A percentile compares a stretch with the other conserved stretches of the same genome.
Conservation (phyloP, 257 asterid genomes). For the Ehretia macrophylla region DNA sequence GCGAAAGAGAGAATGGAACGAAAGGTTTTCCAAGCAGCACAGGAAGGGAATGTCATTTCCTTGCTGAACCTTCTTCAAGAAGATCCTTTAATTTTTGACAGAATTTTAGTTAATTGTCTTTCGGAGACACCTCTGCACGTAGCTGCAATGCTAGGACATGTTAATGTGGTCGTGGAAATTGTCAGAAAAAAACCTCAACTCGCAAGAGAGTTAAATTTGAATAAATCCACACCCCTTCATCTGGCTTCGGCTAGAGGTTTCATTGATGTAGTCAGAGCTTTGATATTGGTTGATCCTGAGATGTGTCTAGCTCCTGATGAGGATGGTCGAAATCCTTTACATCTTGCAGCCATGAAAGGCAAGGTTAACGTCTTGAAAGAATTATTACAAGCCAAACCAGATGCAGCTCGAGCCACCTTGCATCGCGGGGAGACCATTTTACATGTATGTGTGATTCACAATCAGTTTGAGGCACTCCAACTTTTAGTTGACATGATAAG, state of each 20-base stretch:
- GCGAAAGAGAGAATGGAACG: neutral
- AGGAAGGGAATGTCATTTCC: neutral
- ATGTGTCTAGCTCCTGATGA: slow-evolving; percentile 18
- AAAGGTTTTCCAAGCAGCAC: slow-evolving; percentile 5
- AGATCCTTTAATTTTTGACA: slow-evolving; percentile 4
- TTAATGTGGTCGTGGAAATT: neutral
- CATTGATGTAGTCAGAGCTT: neutral
- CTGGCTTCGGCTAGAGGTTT: slow-evolving; percentile 8
- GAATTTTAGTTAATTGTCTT: neutral
- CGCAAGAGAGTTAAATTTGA: neutral
- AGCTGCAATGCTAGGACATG: slow-evolving; percentile 1
- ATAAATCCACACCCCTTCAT: slow-evolving; percentile 4
- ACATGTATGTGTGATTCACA: slow-evolving; percentile 11
- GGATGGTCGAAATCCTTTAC: slow-evolving; percentile 25
- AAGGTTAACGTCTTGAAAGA: too few relatives aligned
- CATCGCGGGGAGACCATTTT: neutral
- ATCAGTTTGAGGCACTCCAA: slow-evolving; percentile 25
- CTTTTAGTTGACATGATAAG: too few relatives aligned
- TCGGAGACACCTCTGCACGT: neutral
- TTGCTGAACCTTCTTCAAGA: slow-evolving; percentile 3
- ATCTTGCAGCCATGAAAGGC: slow-evolving; percentile 31
- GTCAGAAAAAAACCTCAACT: neutral
- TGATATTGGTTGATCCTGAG: neutral
- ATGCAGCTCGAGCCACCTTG: too few relatives aligned
- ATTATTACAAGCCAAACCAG: too few relatives aligned